Base-by-base conservation (phyloP, 2,329 filamentous ascomycete species). In the Emmonsia crescens region DNA sequence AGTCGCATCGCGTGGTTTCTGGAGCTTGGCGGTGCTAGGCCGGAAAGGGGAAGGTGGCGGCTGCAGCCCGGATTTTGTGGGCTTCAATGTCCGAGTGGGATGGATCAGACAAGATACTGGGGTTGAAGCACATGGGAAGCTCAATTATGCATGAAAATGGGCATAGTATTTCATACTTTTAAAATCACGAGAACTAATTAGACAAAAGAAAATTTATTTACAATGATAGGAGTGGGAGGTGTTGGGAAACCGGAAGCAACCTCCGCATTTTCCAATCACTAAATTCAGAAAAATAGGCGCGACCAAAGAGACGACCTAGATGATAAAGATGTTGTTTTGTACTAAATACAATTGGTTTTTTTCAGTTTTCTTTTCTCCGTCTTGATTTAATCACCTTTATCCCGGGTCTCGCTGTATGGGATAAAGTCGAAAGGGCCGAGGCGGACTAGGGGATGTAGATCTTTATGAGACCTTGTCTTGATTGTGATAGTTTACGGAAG, bases 401-500 rank as follows among this genome's bases (percentile, higher is more conserved):
- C 31, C 49, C 10, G 14, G 14, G 24, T 3, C 46, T 27, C 29
- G 19, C 12, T 54, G 29, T n/a, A 19, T 8, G 51, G 46, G 31
- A 33, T 51, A 31, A 12, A 5, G 51, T 21, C 3, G 51, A 36
- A 21, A 54, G 14, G 5, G 10, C 24, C 24, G n/a, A 16, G 21
- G 46, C 5, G 6, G 36, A 38, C 36, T 14, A 14, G 36, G 44
- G 46, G 12, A 49, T 33, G 19, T 21, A 14, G 33, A 16, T 8
- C n/a, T 68, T 74, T 75, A 78, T 63, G 72, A 74, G 56, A 72
- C 68, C 84, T 89, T 91, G 81, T 95, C 88, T 81, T 88, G 89
- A 82, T 96, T 91, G 86, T 97, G 91, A 82, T 96, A 93, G 86
- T 97, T 97, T 82, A 96, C 91, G 63, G 82, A 83, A 68, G 87